Evolutionary conservation across 2,329 filamentous ascomycete genomes (phyloP).

Genomic region (Scytalidium lignicola): DNA sequence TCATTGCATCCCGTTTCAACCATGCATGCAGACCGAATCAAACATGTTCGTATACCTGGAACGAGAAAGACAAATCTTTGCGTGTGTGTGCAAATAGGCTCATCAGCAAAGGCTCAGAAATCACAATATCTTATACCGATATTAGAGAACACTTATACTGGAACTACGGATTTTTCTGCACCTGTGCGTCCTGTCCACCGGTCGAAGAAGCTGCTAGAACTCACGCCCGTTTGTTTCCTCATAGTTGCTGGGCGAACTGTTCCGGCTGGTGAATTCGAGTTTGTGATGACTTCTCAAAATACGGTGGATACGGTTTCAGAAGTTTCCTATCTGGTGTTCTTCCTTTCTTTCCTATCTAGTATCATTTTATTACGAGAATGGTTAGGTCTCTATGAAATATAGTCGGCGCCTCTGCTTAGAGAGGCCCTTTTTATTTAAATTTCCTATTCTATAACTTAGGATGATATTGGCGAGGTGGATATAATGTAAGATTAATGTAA

Average conservation of each 20-base stretch:
- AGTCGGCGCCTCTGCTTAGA: no score
- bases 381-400: no score
- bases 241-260: not conserved
- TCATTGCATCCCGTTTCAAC: constrained; percentile 52
- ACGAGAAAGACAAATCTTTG: constrained; percentile 30
- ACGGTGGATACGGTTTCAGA: no score
- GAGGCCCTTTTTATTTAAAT: no score
- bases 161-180: constrained; percentile 48
- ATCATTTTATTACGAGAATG: no score
- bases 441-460: no score
- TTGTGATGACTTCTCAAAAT: no score
- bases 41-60: constrained; percentile 34
- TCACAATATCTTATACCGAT: constrained; percentile 46
- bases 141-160: constrained; percentile 33
- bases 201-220: not conserved
- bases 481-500: no score
- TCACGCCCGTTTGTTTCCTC: not conserved
- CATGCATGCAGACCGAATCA: constrained; percentile 47
- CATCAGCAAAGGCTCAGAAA: constrained; percentile 40
- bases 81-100: constrained; percentile 34
- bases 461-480: no score
- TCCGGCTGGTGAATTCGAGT: not conserved
- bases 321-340: not conserved
- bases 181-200: constrained; percentile 40
- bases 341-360: not conserved